These are phyloP conservation scores for Talaromyces adpressus DNA, from an alignment of 495 filamentous ascomycete species.

Conservation along the genomic window DNA sequence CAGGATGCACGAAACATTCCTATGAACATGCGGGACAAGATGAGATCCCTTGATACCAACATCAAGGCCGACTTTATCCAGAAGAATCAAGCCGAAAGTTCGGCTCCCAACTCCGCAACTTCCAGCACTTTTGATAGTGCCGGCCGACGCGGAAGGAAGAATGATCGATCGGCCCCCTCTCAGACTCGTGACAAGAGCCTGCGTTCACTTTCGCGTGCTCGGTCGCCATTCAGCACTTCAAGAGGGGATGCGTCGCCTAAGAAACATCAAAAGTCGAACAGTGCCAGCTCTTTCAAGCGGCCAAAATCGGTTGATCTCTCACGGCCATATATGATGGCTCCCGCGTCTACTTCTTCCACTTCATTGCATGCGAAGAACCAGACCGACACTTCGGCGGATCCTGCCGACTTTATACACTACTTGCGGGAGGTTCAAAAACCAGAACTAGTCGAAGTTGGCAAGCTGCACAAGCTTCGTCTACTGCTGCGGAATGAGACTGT, in stretches of 20 bases:
- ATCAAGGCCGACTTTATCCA: conserved; percentile 94
- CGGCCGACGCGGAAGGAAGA: conserved; percentile 35
- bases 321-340: conserved; percentile 41
- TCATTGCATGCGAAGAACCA: conserved; percentile 34
- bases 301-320: conserved; percentile 39
- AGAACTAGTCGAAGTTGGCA: conserved; percentile 81
- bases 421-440: conserved; percentile 70
- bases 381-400: conserved; percentile 45
- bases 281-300: conserved; percentile 28
- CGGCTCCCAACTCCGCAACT: conserved; percentile 22
- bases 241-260: conserved; percentile 51
- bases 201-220: conserved; percentile 59
- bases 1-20: conserved; percentile 86
- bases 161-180: neutral
- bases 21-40: conserved; percentile 85
- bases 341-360: conserved; percentile 31
- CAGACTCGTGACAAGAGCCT: conserved; percentile 41
- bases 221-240: conserved; percentile 63
- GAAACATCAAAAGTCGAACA: conserved; percentile 49
- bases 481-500: conserved; percentile 91
- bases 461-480: conserved; percentile 85
- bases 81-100: conserved; percentile 67
- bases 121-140: conserved; percentile 24
- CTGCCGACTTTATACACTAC: conserved; percentile 78
- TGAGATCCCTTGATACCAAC: conserved; percentile 78